These are phyloP conservation scores for Parathielavia hyrcaniae DNA, from an alignment of 495 filamentous ascomycete genomes.

Conservation along the genomic window DNA sequence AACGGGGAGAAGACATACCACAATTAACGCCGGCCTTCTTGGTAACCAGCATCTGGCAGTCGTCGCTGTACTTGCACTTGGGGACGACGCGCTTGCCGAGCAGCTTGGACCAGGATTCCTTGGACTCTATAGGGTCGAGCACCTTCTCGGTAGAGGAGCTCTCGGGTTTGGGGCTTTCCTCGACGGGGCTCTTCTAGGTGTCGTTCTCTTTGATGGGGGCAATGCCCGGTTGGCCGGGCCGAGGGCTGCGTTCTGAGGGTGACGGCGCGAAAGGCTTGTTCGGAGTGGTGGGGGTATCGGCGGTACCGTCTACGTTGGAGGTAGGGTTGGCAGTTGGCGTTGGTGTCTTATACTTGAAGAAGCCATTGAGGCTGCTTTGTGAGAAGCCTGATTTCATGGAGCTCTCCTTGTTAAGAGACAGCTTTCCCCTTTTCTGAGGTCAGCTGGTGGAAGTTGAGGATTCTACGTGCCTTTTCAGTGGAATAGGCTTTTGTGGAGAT, in stretches of 20 bases:
- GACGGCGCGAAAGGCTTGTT: background rate
- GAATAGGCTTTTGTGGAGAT: constrained; percentile 21
- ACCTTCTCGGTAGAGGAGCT: constrained; percentile 27
- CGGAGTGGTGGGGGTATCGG: background rate
- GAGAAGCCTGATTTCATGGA: constrained; percentile 42
- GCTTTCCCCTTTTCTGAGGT: constrained; percentile 41
- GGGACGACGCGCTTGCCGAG: constrained; percentile 70
- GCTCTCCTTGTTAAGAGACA: constrained; percentile 29
- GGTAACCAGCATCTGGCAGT: constrained; percentile 70
- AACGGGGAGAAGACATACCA: constrained; percentile 32
- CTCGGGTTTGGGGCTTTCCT: background rate
- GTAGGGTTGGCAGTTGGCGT: constrained; percentile 21
- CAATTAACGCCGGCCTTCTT: constrained; percentile 84
- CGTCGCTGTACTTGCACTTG: constrained; percentile 80
- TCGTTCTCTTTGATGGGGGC: background rate
- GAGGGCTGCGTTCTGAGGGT: background rate
- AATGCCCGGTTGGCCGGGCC: background rate
- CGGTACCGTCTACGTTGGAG: background rate
- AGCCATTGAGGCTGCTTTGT: constrained; percentile 74
- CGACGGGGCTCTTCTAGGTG: background rate
- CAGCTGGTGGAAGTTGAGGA: constrained; percentile 20
- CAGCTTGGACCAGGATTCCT: constrained; percentile 80
- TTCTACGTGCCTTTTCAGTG: constrained; percentile 35
- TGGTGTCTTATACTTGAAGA: constrained; percentile 62
- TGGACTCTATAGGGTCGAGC: constrained; percentile 64